phyloP scores from a whole-genome alignment of 2,329 filamentous ascomycete species.

The Claviceps sp. region DNA sequence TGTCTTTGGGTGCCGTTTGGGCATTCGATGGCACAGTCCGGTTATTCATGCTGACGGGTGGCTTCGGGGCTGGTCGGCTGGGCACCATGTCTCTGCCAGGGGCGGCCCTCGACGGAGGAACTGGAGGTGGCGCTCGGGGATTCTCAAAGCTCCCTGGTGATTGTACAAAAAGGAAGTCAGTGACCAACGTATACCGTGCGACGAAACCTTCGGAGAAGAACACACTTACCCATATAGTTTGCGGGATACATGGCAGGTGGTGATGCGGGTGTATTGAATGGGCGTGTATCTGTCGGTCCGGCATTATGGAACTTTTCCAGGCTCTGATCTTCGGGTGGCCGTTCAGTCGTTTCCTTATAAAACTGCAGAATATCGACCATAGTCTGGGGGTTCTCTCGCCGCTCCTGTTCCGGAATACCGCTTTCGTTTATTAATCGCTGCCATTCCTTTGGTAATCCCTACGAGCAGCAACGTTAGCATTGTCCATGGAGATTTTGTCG shows the following conservation, averaged over 20 bases:
- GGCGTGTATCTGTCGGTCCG: slow-evolving; percentile 41
- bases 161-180: neutral
- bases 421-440: slow-evolving; percentile 89
- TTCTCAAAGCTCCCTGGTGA: slow-evolving; percentile 80
- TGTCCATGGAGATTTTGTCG: neutral
- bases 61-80: slow-evolving; percentile 72
- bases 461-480: slow-evolving; percentile 10
- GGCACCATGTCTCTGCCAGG: slow-evolving; percentile 50
- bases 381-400: slow-evolving; percentile 88
- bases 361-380: slow-evolving; percentile 94
- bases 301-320: slow-evolving; percentile 96
- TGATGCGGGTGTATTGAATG: slow-evolving; percentile 30
- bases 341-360: slow-evolving; percentile 86
- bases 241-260: slow-evolving; percentile 41
- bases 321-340: slow-evolving; percentile 68
- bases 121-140: slow-evolving; percentile 80
- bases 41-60: slow-evolving; percentile 53
- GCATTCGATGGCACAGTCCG: slow-evolving; percentile 38
- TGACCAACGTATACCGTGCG: neutral
- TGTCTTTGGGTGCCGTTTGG: slow-evolving; percentile 43
- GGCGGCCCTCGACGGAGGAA: slow-evolving; percentile 46
- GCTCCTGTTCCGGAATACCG: slow-evolving; percentile 90
- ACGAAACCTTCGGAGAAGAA: slow-evolving; percentile 38
- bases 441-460: slow-evolving; percentile 97
- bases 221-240: slow-evolving; percentile 45